Percentiles rank a stretch among this genome's conserved stretches.
phyloP scores from a whole-genome alignment of 768 basidiomycete genomes.

The Hortiboletus flavorubellus region DNA sequence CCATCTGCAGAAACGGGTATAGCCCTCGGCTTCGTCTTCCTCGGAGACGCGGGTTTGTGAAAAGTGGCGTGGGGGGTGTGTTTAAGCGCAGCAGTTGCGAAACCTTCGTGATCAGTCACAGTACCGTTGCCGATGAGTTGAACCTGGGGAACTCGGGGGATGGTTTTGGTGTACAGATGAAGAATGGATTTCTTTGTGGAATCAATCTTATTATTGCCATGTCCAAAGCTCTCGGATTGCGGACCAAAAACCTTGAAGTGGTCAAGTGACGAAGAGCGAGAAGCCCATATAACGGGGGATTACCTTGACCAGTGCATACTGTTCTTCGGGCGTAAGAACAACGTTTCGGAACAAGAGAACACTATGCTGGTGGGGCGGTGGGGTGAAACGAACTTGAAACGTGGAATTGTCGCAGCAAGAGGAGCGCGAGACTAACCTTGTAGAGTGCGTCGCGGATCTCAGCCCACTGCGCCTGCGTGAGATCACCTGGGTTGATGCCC shows the following conservation, averaged over 20 bases:
- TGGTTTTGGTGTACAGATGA: conserved; percentile 80
- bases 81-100: conserved; percentile 73
- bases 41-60: conserved; percentile 74
- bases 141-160: conserved; percentile 83
- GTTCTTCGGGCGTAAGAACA: conserved; percentile 70
- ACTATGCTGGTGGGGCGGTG: conserved; percentile 47
- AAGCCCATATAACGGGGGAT: neutral
- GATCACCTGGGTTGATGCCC: conserved; percentile 62
- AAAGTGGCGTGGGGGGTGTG: conserved; percentile 86
- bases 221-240: conserved; percentile 59
- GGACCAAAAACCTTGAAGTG: conserved; percentile 68
- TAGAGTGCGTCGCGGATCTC: conserved; percentile 72
- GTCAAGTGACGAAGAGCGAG: neutral
- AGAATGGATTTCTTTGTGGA: conserved; percentile 74
- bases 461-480: conserved; percentile 57
- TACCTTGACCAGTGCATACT: conserved; percentile 82
- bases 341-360: conserved; percentile 71
- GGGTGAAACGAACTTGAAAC: neutral
- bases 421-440: conserved; percentile 44
- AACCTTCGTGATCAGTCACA: conserved; percentile 77
- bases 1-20: conserved; percentile 87
- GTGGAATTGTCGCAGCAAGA: neutral
- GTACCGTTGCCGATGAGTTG: conserved; percentile 89
- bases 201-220: conserved; percentile 86
- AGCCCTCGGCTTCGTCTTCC: conserved; percentile 73